phyloP scores from a whole-genome alignment of 495 filamentous ascomycete genomes.

The Viridothelium virens region DNA sequence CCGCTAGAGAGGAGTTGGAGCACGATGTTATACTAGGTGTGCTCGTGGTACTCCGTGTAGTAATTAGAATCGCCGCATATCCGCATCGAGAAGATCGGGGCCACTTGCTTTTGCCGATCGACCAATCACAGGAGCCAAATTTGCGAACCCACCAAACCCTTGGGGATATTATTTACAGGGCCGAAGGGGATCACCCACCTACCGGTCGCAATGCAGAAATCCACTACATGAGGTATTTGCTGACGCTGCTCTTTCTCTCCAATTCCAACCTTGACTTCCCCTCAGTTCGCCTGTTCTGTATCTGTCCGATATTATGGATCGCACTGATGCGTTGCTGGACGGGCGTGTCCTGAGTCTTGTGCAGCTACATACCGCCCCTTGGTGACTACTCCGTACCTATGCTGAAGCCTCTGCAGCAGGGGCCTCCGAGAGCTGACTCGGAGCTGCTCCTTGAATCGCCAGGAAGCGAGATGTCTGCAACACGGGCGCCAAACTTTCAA shows the following conservation, averaged over 20 bases:
- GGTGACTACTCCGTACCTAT: not conserved
- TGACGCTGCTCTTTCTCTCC: no score
- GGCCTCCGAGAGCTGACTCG: not conserved
- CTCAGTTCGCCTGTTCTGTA: no score
- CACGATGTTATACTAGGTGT: not conserved
- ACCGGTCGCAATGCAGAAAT: no score
- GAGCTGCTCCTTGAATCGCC: not conserved
- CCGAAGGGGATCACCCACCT: no score
- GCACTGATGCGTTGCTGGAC: no score
- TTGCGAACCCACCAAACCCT: not conserved
- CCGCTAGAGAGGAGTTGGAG: not conserved
- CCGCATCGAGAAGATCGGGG: constrained; percentile 7
- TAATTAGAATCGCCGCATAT: not conserved
- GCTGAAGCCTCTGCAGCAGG: not conserved
- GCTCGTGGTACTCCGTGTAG: not conserved
- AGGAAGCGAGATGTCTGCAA: constrained; percentile 4
- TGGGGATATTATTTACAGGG: not conserved
- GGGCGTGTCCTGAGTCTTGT: no score
- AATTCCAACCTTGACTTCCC: no score
- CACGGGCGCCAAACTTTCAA: not conserved
- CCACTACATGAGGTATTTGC: no score
- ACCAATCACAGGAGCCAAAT: constrained; percentile 3
- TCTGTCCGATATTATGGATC: no score
- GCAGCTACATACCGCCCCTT: no score
- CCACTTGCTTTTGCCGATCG: not conserved